Evolutionary conservation across 441 rosid species (phyloP).

Genomic region (Croton laevigatus): DNA sequence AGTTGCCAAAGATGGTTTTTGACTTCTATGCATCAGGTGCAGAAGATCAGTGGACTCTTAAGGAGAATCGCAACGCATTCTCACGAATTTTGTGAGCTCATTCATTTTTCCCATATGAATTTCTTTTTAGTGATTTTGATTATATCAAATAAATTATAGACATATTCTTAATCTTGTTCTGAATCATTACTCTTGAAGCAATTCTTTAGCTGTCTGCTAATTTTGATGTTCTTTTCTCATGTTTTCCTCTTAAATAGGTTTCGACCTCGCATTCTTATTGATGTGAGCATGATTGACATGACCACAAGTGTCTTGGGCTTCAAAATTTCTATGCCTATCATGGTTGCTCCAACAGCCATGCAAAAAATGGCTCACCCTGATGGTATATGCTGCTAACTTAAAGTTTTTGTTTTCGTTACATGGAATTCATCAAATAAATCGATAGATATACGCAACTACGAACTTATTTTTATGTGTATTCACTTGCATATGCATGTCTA

Average conservation of each 20-base stretch:
- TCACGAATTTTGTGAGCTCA: slow-evolving; percentile 76
- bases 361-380: slow-evolving; percentile 99
- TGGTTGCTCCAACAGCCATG: slow-evolving; percentile 97
- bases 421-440: not conserved
- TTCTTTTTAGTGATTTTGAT: not conserved
- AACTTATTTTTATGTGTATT: not conserved
- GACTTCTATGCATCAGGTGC: slow-evolving; percentile 97
- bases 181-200: not conserved
- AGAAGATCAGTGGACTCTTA: slow-evolving; percentile 93
- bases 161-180: not conserved
- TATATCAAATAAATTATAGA: not conserved
- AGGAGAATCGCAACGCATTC: slow-evolving; percentile 80
- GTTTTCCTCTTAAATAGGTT: slow-evolving; percentile 43
- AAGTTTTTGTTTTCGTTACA: not conserved
- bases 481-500: not conserved
- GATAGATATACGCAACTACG: not conserved
- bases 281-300: slow-evolving; percentile 81
- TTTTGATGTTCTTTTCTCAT: slow-evolving; percentile 7
- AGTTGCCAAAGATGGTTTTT: slow-evolving; percentile 88
- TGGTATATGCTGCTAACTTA: slow-evolving; percentile 41
- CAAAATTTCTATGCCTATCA: slow-evolving; percentile 94
- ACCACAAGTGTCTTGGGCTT: slow-evolving; percentile 76
- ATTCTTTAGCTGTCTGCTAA: not conserved
- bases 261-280: slow-evolving; percentile 86
- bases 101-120: not conserved